Percentiles rank a stretch among this genome's conserved stretches.
These are phyloP conservation scores for Boletus huronensis DNA, from an alignment of 768 basidiomycete species.

Conservation along the genomic window DNA sequence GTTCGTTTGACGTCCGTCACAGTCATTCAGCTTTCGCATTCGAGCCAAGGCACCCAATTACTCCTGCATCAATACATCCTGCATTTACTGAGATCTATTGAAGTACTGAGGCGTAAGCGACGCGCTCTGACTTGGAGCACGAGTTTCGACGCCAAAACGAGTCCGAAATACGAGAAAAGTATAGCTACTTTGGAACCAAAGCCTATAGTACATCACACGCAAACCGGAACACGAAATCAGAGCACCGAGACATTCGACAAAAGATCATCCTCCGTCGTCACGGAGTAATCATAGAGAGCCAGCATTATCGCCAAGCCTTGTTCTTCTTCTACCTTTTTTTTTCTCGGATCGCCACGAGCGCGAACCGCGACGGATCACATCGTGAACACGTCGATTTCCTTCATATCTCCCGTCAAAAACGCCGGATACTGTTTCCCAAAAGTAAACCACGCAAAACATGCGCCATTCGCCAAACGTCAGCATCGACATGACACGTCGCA, in stretches of 20 bases:
- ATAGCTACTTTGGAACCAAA: neutral
- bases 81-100: too few species aligned
- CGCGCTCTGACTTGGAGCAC: neutral
- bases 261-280: neutral
- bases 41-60: too few species aligned
- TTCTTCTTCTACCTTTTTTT: neutral
- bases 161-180: neutral
- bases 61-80: too few species aligned
- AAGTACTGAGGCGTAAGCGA: neutral
- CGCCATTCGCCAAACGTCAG: neutral
- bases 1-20: too few species aligned
- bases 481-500: neutral
- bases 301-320: neutral
- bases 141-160: neutral
- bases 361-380: conserved; percentile 16
- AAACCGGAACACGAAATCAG: neutral
- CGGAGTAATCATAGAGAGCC: too few species aligned
- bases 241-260: neutral
- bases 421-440: conserved; percentile 18
- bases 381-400: conserved; percentile 33
- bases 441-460: neutral
- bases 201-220: neutral
- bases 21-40: too few species aligned
- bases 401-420: conserved; percentile 32
- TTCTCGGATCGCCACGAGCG: too few species aligned